Evolutionary conservation across 1,139 yeast genomes (phyloP).

Genomic region (Kodamaea derodonti): DNA sequence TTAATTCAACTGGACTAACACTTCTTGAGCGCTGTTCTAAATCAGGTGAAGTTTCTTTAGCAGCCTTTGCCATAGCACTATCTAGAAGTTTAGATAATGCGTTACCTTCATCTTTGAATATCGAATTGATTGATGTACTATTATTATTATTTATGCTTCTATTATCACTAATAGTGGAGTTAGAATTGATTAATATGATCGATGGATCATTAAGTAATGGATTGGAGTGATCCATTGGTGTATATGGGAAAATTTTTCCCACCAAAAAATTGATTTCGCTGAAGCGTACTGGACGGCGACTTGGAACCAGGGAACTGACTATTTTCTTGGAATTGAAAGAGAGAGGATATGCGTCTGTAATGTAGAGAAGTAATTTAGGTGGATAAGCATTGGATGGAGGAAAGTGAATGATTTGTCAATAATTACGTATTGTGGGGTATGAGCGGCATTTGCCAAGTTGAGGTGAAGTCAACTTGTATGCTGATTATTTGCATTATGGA

Average conservation of each 20-base stretch:
- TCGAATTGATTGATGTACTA: neutral
- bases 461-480: no score
- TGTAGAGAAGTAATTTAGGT: no score
- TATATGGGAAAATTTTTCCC: neutral
- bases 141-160: neutral
- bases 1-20: constrained; percentile 15
- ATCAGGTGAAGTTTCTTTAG: constrained; percentile 45
- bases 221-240: constrained; percentile 12
- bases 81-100: constrained; percentile 40
- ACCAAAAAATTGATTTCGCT: no score
- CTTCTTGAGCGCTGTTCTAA: constrained; percentile 19
- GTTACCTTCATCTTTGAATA: constrained; percentile 21
- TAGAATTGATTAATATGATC: constrained; percentile 17
- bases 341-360: no score
- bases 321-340: no score
- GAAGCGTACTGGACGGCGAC: no score
- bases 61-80: constrained; percentile 42
- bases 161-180: neutral
- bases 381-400: no score
- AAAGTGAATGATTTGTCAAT: no score
- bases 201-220: constrained; percentile 34
- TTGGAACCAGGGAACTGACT: no score
- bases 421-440: no score
- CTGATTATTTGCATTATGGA: no score
- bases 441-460: no score